Evolutionary conservation across 2,329 filamentous ascomycete genomes (phyloP), one percentile per base, ranked within the genome.

Genomic region (Lachnellula cervina): DNA sequence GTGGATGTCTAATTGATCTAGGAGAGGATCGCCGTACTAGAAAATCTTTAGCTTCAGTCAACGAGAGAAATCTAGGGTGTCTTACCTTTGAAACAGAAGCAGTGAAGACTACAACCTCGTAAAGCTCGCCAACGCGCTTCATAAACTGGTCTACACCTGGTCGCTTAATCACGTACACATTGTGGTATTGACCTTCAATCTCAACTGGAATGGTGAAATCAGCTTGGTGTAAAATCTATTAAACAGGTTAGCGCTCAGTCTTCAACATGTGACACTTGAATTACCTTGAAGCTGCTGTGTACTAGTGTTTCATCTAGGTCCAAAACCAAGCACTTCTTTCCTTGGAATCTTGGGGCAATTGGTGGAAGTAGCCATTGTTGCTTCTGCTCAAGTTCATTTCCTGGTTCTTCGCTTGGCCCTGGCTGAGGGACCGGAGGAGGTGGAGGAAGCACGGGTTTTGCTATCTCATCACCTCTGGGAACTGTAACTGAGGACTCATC

Each of bases 191-290:
- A 55, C 94, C 94, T 76, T 99, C 94, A 62, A 99, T 99, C 69
- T 99, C 94, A 32, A 99, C 94, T 0, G 94, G 94, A 70, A 99
- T 97, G 5, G 94, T 99, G 70, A 99, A 97, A 73, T 99, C 94
- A 56, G 94, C 94, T 78, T 97, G 93, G 69, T 97, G 92, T 46
- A 99, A 80, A 64, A 97, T 94, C 92, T 97, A 42, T 23, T 40
- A 6, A 19, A 28, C n/a, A 19, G 32, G 47, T 57, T 50, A 59
- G 23, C 25, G 11, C 23, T 32, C 49, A 45, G 17, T 40, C 49
- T 23, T 56, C 40, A 53, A 50, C 54, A 38, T 52, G 38, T 38
- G 32, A 23, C 35, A 7, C 49, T 43, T 25, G 53, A n/a, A n/a
- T 64, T 74, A 95, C 93, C 83, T 99, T 99, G 76, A 99, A 99